These are phyloP conservation scores for Fomes fomentarius DNA, from an alignment of 1,284 basidiomycete genomes.

Conservation along the genomic window DNA sequence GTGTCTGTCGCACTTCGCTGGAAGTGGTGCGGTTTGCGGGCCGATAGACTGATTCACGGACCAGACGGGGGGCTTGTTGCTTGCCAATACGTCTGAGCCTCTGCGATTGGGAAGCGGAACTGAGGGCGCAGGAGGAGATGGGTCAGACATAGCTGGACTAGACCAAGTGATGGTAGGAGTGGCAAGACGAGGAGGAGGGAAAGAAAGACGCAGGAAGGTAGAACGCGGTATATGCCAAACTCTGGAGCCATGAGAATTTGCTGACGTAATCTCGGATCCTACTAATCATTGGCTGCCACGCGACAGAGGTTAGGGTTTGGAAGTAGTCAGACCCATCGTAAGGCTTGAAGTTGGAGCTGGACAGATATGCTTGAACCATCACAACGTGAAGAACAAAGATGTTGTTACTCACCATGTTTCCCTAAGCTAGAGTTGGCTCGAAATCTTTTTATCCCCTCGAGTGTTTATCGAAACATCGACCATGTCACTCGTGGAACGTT, in stretches of 20 bases:
- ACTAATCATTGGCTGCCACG: slow-evolving; percentile 3
- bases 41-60: slow-evolving; percentile 46
- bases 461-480: no score
- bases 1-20: slow-evolving; percentile 63
- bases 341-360: no score
- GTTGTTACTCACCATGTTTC: no score
- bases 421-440: no score
- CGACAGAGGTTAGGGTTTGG: not conserved
- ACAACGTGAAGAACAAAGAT: no score
- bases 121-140: slow-evolving; percentile 30
- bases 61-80: slow-evolving; percentile 62
- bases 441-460: no score
- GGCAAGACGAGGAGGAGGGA: not conserved
- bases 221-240: not conserved
- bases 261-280: slow-evolving; percentile 19
- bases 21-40: slow-evolving; percentile 46
- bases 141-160: slow-evolving; percentile 12
- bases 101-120: slow-evolving; percentile 37
- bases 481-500: no score
- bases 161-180: not conserved
- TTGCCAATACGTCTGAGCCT: slow-evolving; percentile 21
- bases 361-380: no score
- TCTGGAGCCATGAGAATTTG: slow-evolving; percentile 1
- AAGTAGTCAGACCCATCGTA: not conserved
- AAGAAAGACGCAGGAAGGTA: not conserved